Conservation (phyloP, 176 grass and related monocot genomes). For the Eleusine coracana region DNA sequence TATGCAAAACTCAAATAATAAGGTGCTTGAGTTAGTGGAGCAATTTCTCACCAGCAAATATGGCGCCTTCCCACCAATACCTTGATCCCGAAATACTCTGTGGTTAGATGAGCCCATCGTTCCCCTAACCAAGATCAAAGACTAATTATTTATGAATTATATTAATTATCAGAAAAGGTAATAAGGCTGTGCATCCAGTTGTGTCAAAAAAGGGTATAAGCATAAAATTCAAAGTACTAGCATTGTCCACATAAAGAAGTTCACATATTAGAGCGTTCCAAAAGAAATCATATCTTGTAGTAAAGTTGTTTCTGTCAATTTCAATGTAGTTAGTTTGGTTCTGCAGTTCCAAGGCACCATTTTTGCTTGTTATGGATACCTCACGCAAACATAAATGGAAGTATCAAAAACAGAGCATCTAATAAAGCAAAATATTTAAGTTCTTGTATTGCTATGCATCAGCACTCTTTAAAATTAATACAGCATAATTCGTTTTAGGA, state of each 20-base stretch:
- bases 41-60: slow-evolving; percentile 44
- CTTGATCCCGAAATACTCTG: slow-evolving; percentile 37
- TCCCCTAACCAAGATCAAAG: slow-evolving; percentile 36
- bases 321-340: not conserved
- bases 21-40: not conserved
- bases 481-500: no score
- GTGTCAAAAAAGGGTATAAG: not conserved
- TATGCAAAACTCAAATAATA: slow-evolving; percentile 1
- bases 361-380: not conserved
- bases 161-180: not conserved
- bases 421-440: not conserved
- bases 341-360: not conserved
- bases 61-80: slow-evolving; percentile 43
- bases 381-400: not conserved
- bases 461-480: no score
- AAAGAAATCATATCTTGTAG: not conserved
- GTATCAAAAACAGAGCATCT: not conserved
- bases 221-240: not conserved
- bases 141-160: slow-evolving; percentile 4
- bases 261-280: not conserved
- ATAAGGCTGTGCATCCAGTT: not conserved
- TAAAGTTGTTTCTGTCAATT: not conserved
- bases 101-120: slow-evolving; percentile 61
- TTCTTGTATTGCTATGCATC: no score
- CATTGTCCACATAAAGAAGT: not conserved